Evolutionary conservation across 495 filamentous ascomycete genomes (phyloP), one percentile per base, ranked within the genome.

Genomic region (Podospora tetraspora): DNA sequence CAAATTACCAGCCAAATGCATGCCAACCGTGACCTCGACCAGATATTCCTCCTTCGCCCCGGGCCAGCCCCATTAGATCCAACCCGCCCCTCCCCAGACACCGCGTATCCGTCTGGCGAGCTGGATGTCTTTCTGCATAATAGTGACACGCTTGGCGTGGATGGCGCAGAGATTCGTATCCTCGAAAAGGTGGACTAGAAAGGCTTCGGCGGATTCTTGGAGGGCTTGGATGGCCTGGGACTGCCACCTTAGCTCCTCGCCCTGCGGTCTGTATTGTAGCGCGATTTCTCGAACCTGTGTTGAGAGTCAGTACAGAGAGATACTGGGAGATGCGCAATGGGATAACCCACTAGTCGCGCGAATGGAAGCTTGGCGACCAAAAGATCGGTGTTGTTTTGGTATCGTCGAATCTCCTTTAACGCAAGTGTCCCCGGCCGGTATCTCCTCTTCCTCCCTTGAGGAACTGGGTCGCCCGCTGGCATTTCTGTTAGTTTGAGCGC

Each of bases 121-220:
- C 76, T 96, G 93, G 59, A 97, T 94, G 78, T 97, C 93, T 78
- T 95, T 96, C 76, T 97, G 93, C 93, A 97, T 97, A 71, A 98
- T 96, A 1, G 94, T 98, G 8, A 98, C 94, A 30, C 94, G 84
- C 82, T 97, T 97, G 57, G 94, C 94, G 76, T 98, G 94, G 30
- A 98, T 91, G 21, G 94, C 94, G 79, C 94, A 95, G 29, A 98
- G 85, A 80, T 97, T 97, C 23, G 93, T 91, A 76, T 98, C 94
- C 77, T 97, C 93, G 78, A 98, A 98, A 0, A 98, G 78, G 79
- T 96, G 92, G 19, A 97, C 91, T 21, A 98, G 83, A 78, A 94
- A 98, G 0, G 94, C 94, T 74, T 98, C 94, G 2, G 92, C 85
- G 3, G 94, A 91, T 81, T 98, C 94, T 72, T 98, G 94, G 8